Percentiles rank a stretch among this genome's conserved stretches.
Conservation (phyloP, 352 stramenopile species). For the Pythium diclinum region DNA sequence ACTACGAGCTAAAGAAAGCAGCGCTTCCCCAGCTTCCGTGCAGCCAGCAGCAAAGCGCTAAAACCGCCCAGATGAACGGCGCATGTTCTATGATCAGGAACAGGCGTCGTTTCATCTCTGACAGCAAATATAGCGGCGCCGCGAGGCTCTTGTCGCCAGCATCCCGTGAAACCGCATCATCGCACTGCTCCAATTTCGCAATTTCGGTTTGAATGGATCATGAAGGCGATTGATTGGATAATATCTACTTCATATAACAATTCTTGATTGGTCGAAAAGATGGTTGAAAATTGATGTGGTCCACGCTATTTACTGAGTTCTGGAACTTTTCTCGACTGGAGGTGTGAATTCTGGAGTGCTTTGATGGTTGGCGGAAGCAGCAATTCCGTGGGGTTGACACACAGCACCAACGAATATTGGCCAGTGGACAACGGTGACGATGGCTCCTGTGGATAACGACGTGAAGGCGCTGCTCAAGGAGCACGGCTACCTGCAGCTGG, state of each 20-base stretch:
- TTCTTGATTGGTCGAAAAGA: background rate
- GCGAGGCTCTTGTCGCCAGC: background rate
- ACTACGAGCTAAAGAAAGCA: background rate
- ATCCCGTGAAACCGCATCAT: background rate
- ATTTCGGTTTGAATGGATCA: too few species aligned
- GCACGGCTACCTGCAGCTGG: slow-evolving; percentile 53
- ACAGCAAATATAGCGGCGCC: too few species aligned
- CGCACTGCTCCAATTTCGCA: too few species aligned
- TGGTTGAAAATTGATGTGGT: background rate
- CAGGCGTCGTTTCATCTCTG: background rate
- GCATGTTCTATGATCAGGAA: background rate
- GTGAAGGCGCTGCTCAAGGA: slow-evolving; percentile 44
- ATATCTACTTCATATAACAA: too few species aligned
- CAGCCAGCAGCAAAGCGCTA: background rate
- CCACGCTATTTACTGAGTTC: slow-evolving; percentile 2
- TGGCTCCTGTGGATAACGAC: slow-evolving; percentile 30
- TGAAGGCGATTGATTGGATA: too few species aligned
- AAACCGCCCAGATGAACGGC: background rate
- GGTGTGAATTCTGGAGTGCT: background rate
- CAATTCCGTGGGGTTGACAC: background rate
- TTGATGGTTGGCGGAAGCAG: slow-evolving; percentile 17
- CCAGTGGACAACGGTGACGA: background rate
- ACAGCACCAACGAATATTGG: background rate
- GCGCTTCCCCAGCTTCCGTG: background rate
- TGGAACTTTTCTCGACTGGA: slow-evolving; percentile 14